Conservation (phyloP, 768 basidiomycete genomes). For the Boletus subparvulus region DNA sequence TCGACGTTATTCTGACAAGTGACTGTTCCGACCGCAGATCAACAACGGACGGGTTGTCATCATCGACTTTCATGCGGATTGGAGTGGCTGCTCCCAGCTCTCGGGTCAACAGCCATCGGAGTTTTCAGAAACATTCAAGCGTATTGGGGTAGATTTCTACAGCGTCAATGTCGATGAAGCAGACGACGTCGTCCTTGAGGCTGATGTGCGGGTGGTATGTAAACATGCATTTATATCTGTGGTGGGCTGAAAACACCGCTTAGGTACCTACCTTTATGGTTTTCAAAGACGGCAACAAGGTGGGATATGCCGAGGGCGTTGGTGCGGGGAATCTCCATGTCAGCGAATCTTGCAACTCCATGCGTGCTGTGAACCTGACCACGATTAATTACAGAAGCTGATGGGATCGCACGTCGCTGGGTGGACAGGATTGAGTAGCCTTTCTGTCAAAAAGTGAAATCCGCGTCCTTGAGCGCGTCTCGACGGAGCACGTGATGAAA, state of each 20-base stretch:
- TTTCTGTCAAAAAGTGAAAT: not conserved
- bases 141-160: conserved; percentile 54
- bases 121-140: conserved; percentile 24
- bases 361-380: not conserved
- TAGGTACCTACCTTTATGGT: conserved; percentile 31
- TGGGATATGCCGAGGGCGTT: conserved; percentile 26
- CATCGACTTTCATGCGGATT: conserved; percentile 23
- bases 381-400: conserved; percentile 16
- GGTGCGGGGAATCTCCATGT: conserved; percentile 29
- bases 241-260: not conserved
- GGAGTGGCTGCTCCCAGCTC: conserved; percentile 8
- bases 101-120: conserved; percentile 15
- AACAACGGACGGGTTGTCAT: conserved; percentile 26
- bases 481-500: conserved; percentile 12
- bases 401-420: conserved; percentile 19
- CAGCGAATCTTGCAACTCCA: conserved; percentile 13
- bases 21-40: conserved; percentile 9
- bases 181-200: conserved; percentile 52
- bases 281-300: conserved; percentile 30
- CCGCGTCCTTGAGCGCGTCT: not conserved
- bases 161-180: conserved; percentile 73
- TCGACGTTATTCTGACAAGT: not conserved
- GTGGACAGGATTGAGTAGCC: not conserved
- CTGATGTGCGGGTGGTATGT: conserved; percentile 60
- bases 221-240: not conserved